Evolutionary conservation across 192 early-diverging fungal genomes (phyloP).

Genomic region (Jimgerdemannia lactiflua): DNA sequence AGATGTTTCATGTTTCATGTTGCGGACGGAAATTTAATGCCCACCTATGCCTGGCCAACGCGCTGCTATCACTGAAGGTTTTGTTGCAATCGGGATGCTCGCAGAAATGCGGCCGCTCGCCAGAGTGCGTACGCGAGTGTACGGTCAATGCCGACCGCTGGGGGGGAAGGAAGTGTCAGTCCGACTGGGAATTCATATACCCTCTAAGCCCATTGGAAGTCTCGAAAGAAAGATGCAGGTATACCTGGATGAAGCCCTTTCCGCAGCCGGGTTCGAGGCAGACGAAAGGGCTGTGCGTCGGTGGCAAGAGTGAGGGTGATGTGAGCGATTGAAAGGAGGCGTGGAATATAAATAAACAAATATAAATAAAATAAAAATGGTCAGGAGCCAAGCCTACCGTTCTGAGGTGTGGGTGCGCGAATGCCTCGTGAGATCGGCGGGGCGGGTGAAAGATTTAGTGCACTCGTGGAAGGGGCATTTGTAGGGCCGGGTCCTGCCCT

Average conservation of each 20-base stretch:
- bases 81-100: slow-evolving; percentile 69
- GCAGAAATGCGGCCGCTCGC: slow-evolving; percentile 72
- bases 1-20: neutral
- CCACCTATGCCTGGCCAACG: slow-evolving; percentile 71
- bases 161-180: neutral
- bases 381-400: slow-evolving; percentile 34
- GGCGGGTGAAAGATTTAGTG: slow-evolving; percentile 67
- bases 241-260: slow-evolving; percentile 76
- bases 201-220: too few species aligned
- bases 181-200: too few species aligned
- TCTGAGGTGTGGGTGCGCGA: slow-evolving; percentile 79
- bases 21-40: slow-evolving; percentile 51
- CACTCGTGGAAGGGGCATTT: slow-evolving; percentile 61
- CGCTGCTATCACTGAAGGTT: slow-evolving; percentile 75
- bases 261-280: slow-evolving; percentile 64
- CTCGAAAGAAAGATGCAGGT: neutral
- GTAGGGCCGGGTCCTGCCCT: slow-evolving; percentile 48
- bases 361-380: too few species aligned
- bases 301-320: too few species aligned
- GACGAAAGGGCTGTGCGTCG: slow-evolving; percentile 51
- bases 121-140: slow-evolving; percentile 76
- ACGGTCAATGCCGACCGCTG: slow-evolving; percentile 80
- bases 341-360: too few species aligned
- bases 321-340: too few species aligned
- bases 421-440: slow-evolving; percentile 75